Base-by-base conservation (phyloP, 345 rosid species). In the Hibiscus tridactylites region DNA sequence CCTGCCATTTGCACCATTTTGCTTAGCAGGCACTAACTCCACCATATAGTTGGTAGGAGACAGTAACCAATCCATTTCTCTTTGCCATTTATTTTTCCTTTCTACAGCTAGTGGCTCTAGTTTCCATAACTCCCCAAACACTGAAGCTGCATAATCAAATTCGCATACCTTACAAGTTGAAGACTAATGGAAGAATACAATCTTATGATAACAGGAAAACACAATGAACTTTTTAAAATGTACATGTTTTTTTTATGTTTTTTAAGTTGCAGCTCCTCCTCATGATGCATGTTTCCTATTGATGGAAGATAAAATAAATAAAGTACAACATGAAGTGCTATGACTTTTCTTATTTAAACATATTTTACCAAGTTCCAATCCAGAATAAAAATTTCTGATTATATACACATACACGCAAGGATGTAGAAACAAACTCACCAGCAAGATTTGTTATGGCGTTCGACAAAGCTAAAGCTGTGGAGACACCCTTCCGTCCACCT, bases 71-170 rank as follows among this genome's bases (percentile, higher is more conserved):
- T 95, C 96, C 92, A 91, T 88, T 85, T 95, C 99, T 79, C 85
- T 82, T 75, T 71, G 67, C 99, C 99, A 95, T 79, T 81, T 95
- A 73, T 71, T 78, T 82, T 85, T 95, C 75, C 85, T 88, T 76
- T 91, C 97, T 75, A 84, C 87, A 37, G 85, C 78, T 57, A 95
- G 78, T 1, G 99, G 99, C 82, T 94, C 97, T 75, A 95, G 73
- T 79, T 95, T 95, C 99, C 97, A 91, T 15, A 90, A 78, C 83
- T 95, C 99, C 59, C 99, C 99, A n/a, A 95, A 95, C 67, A 92
- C 78, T 2, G 96, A 85, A 17, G 89, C 97, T 95, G 78, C 74
- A 81, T 67, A 77, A 71, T 46, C 72, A 33, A 47, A 68, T 59
- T 49, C 47, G 10, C 7, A 24, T 50, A 31, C 4, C 9, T 68